Base-by-base conservation (phyloP, 305 asterid genomes). In the Fraxinus angustifolia region DNA sequence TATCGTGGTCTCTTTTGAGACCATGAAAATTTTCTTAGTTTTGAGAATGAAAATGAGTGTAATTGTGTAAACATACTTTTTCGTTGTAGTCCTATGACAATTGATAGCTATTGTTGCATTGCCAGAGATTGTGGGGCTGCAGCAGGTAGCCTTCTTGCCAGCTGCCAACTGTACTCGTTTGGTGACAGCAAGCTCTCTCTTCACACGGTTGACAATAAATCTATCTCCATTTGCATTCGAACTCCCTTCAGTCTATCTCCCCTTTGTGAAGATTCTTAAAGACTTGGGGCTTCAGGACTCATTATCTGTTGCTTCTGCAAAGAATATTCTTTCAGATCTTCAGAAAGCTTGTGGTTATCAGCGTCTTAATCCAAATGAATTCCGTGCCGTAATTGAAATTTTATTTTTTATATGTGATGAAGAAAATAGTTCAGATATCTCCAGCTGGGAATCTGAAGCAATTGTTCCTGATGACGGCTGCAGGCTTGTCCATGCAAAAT, bases 91-190 rank as follows among this genome's bases (percentile, higher is more conserved):
- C 26, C 42, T 70, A 70, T 17, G 71, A 50, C 35, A 71, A 71
- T 73, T 50, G 81, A 80, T 78, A 14, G 71, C 56, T 78, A 50
- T 71, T 80, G 70, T 76, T 86, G 65, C 78, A 60, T 78, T 82
- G 84, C 62, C 91, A 94, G 98, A 95, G 80, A 86, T 89, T 26
- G 73, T 84, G 76, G 90, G 90, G 83, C 88, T 95, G 89, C 93
- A 87, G 82, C 91, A 90, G 81, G 93, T 93, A 80, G 97, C 99
- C 77, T 95, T 93, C 89, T 83, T 93, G 84, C 99, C 99, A 72
- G 98, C 95, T 80, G 98, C 98, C 77, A 95, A 95, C 86, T 95
- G 98, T 80, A 95, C 99, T 50, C 98, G 99, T 65, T 86, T 95
- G 89, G 98, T 93, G 90, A 91, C 89, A 75, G 93, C 97, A 75